Evolutionary conservation across 768 basidiomycete genomes (phyloP), one percentile per base, ranked within the genome.

Genomic region (Lentinula lateritia): DNA sequence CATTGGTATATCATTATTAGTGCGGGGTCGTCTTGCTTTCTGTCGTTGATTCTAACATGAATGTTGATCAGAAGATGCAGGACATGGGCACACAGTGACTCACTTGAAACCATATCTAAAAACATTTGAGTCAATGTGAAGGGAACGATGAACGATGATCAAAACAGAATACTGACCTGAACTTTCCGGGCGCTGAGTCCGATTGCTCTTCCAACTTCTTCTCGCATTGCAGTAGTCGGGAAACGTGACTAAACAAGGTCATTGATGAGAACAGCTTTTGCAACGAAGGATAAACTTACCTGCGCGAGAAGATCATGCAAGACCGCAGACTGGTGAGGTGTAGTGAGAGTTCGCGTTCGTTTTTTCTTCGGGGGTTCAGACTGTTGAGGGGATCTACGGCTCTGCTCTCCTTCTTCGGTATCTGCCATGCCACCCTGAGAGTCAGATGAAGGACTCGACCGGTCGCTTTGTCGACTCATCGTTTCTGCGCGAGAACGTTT

Each of bases 151-250:
- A 67, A 66, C 67, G 55, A 20, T 28, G 50, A 61, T 6, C 28
- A 52, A 54, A 41, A 43, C 8, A 32, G 13, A 48, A 39, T 52
- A 80, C 88, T 69, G 67, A 90, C 92, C 84, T 95, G 92, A 2
- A 95, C 92, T 77, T 94, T 92, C 43, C 92, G 83, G 52, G 92
- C 91, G 70, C 91, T 93, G 69, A 95, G 75, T n/a, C 92, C 92
- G 66, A 94, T 94, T 39, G 89, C 80, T 23, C 88, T 84, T 7
- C 93, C 92, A 32, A 94, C 92, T 65, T 93, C 89, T 74, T 94
- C 93, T 54, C 92, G 84, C 83, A 90, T 86, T 9, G 89, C 86
- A 2, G 92, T 93, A 2, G 91, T 90, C 4, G 92, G 92, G 73
- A 95, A 94, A 41, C 90, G 89, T 55, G 93, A 94, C 92, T 95